Base-by-base conservation (phyloP, 202 grass and related monocot species). In the Carex arenaria region DNA sequence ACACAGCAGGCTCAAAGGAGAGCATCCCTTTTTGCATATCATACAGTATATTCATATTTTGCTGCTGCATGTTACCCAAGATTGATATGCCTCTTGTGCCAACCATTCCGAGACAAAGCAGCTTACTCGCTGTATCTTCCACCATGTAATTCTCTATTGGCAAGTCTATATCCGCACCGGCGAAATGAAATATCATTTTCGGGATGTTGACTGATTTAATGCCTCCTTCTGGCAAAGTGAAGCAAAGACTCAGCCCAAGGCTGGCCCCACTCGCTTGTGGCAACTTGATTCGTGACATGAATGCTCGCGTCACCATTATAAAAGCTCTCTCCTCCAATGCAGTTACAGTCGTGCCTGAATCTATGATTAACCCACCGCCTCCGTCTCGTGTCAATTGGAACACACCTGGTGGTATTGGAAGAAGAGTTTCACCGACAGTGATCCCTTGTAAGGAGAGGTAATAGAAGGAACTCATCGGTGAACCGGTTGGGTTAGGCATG, bases 381-480 rank as follows among this genome's bases (percentile, higher is more conserved):
- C 93, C 93, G 17, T 83, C 79, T 9, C 34, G 54, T 31, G 87
- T 89, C 30, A 90, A 14, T 78, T 26, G 86, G 67, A 92, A 90
- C 15, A 87, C 86, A 11, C 66, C 10, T n/a, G 88, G 86, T 52
- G 91, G 88, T 64, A 95, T 95, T 32, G 86, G 85, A 13, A 95
- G 83, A 32, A 70, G 31, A 5, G 72, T 68, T 22, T 85, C 59
- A 36, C 87, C 88, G 2, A 95, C 62, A 10, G 88, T 85, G 80
- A 95, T 92, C 63, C 88, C 90, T 73, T 90, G 78, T 34, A 92
- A 87, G 11, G 87, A 87, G 72, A 95, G 88, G 90, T 92, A 95
- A 83, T 95, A 95, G 64, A 86, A 95, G 20, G 87, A 91, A 76
- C 85, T 85, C 70, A 66, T 68, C 4, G 85, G 80, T 32, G 42